These are phyloP conservation scores for Heritiera fomes DNA, from an alignment of 345 rosid genomes.

Conservation along the genomic window DNA sequence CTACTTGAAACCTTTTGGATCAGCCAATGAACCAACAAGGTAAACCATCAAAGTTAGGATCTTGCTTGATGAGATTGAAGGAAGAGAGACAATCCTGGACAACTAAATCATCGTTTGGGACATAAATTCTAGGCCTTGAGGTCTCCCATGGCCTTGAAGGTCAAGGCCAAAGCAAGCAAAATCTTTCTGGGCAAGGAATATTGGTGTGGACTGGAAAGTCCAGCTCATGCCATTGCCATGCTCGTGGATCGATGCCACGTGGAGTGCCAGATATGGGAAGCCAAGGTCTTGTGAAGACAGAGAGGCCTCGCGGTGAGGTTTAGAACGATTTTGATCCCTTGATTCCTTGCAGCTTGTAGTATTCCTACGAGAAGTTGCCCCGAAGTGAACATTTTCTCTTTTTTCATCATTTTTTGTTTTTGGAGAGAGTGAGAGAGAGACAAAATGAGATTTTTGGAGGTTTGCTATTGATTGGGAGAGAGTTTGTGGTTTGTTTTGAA, in stretches of 20 bases:
- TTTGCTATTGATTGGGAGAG: background rate
- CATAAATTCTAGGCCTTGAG: constrained; percentile 63
- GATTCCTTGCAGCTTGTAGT: constrained; percentile 60
- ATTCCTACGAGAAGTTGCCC: constrained; percentile 64
- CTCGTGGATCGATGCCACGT: constrained; percentile 76
- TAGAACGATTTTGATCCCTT: constrained; percentile 49
- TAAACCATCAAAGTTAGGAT: constrained; percentile 37
- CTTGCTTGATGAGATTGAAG: constrained; percentile 50
- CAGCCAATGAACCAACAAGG: constrained; percentile 64
- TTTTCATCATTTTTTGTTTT: constrained; percentile 33
- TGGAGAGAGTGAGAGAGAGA: background rate
- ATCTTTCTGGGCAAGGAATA: constrained; percentile 73
- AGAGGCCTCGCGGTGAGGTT: constrained; percentile 74
- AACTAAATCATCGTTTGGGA: constrained; percentile 68
- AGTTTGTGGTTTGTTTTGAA: background rate
- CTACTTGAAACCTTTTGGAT: constrained; percentile 60
- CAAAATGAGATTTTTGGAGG: background rate
- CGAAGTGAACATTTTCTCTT: constrained; percentile 42
- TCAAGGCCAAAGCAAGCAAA: constrained; percentile 84
- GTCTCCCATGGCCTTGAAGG: constrained; percentile 81
- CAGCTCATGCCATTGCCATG: constrained; percentile 85
- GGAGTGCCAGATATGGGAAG: constrained; percentile 52
- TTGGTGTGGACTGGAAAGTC: constrained; percentile 72
- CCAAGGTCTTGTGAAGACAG: constrained; percentile 82
- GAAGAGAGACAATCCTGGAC: constrained; percentile 57